These are phyloP conservation scores for Neofusicoccum ribis DNA, from an alignment of 2,329 filamentous ascomycete genomes.

Conservation along the genomic window DNA sequence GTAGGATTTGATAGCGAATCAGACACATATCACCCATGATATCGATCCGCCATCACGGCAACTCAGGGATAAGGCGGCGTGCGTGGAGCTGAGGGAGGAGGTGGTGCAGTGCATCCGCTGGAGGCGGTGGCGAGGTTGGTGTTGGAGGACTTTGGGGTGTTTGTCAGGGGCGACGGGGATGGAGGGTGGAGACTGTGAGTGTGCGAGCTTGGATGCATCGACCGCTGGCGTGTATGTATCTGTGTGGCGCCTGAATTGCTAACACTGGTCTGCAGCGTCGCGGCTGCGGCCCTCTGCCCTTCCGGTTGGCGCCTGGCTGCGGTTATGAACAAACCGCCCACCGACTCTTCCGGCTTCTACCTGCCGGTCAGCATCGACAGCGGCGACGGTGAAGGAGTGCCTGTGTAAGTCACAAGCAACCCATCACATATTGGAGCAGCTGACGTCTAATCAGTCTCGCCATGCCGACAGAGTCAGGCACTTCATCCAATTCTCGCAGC, in stretches of 20 bases:
- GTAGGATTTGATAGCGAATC: too few relatives aligned
- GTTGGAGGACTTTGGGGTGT: neutral
- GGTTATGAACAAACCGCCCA: neutral
- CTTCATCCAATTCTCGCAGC: neutral
- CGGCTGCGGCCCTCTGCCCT: neutral
- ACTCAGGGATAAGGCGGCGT: neutral
- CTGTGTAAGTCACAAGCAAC: neutral
- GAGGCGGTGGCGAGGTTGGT: neutral
- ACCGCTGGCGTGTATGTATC: neutral
- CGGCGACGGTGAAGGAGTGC: neutral
- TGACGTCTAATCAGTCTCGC: neutral
- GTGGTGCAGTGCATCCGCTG: neutral
- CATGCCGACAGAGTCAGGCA: neutral
- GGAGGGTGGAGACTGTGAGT: neutral
- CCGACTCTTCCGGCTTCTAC: neutral
- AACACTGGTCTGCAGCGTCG: neutral
- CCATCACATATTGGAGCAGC: too few relatives aligned
- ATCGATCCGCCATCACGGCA: too few relatives aligned
- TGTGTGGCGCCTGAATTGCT: neutral
- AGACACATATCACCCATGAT: too few relatives aligned
- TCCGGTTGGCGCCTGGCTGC: neutral
- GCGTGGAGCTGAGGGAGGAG: neutral
- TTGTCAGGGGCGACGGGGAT: neutral
- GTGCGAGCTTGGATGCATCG: too few relatives aligned
- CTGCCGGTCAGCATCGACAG: neutral